Evolutionary conservation across 2,329 filamentous ascomycete species (phyloP).

Genomic region (Venturia oleaginea): DNA sequence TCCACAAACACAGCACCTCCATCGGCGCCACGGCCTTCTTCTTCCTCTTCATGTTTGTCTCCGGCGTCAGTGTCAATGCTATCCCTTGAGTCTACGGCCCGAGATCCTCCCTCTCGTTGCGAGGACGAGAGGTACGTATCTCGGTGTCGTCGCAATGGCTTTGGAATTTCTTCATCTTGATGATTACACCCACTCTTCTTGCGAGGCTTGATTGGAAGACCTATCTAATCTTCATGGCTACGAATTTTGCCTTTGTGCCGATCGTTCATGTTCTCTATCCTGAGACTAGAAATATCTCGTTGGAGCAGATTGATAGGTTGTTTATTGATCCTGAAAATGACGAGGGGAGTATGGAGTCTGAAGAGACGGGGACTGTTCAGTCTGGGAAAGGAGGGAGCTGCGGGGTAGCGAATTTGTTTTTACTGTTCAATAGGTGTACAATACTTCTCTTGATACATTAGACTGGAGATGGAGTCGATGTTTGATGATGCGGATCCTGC

Average conservation of each 20-base stretch:
- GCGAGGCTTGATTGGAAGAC: conserved; percentile 18
- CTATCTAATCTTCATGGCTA: conserved; percentile 33
- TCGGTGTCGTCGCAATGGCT: conserved; percentile 40
- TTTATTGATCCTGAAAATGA: background rate
- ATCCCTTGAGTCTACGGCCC: conserved; percentile 21
- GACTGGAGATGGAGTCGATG: background rate
- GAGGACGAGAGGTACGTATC: conserved; percentile 37
- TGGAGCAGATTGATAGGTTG: conserved; percentile 43
- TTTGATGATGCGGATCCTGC: too few relatives aligned
- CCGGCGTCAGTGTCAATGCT: conserved; percentile 41
- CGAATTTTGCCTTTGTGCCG: conserved; percentile 37
- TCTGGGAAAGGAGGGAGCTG: background rate
- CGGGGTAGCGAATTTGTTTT: background rate
- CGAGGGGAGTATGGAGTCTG: background rate
- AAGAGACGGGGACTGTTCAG: background rate
- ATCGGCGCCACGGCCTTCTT: conserved; percentile 23
- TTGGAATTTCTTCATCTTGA: conserved; percentile 30
- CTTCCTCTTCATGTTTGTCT: conserved; percentile 55
- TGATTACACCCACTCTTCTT: conserved; percentile 21
- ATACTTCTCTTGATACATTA: background rate
- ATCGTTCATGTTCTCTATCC: conserved; percentile 40
- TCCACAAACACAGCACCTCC: background rate
- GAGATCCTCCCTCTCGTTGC: conserved; percentile 39
- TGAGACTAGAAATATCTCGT: conserved; percentile 41
- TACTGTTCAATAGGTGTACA: too few relatives aligned